Percentiles rank a stretch among this genome's conserved stretches.
Evolutionary conservation across 306 rosid genomes (phyloP).

Genomic region (Coriaria nepalensis): DNA sequence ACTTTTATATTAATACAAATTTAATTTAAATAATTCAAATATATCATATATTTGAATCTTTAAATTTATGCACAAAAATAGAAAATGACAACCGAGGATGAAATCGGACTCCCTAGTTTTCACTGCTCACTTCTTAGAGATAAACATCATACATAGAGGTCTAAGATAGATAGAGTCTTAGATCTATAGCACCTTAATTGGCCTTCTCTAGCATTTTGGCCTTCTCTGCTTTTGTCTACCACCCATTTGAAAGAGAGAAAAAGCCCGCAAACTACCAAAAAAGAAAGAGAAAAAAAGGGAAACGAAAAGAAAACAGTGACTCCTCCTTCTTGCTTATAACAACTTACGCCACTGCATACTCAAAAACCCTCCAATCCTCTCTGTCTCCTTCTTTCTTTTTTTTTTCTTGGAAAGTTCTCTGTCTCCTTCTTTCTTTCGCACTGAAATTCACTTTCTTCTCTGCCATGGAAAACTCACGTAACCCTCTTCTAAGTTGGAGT

Average conservation of each 20-base stretch:
- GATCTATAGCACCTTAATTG: constrained; percentile 5
- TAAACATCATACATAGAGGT: not conserved
- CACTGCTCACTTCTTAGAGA: too few relatives aligned
- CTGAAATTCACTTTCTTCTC: not conserved
- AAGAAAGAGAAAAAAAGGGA: not conserved
- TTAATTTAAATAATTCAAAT: too few relatives aligned
- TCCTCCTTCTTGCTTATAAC: constrained; percentile 28
- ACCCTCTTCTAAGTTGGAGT: constrained; percentile 49
- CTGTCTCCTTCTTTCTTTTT: constrained; percentile 7
- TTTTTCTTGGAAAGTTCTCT: too few relatives aligned
- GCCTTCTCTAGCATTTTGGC: constrained; percentile 20
- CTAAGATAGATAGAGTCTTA: not conserved
- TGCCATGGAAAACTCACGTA: constrained; percentile 51
- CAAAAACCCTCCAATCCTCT: constrained; percentile 18
- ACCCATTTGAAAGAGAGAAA: constrained; percentile 22
- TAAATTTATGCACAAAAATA: too few relatives aligned
- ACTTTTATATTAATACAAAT: too few relatives aligned
- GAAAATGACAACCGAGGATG: too few relatives aligned
- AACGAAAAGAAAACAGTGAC: constrained; percentile 25
- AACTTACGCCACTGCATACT: constrained; percentile 11
- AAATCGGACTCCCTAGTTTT: too few relatives aligned
- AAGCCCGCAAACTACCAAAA: not conserved
- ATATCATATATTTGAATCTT: too few relatives aligned
- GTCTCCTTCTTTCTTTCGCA: constrained; percentile 2
- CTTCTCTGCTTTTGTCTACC: constrained; percentile 33